Conservation (phyloP, 805 yeast species). For the Saccharomycopsis vini region DNA sequence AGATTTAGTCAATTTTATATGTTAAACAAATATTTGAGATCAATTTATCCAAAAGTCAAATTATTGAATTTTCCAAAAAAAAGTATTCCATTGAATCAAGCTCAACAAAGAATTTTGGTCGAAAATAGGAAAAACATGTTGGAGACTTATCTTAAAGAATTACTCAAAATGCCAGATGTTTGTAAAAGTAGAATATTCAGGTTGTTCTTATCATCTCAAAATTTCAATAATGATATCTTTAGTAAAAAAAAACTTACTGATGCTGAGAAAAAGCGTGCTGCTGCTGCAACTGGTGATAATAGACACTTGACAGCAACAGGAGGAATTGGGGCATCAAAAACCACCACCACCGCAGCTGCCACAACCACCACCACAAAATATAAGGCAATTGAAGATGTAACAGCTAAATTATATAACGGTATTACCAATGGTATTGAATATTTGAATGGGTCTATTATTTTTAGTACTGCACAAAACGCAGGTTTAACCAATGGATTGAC, state of each 20-base stretch:
- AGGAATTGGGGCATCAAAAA: background rate
- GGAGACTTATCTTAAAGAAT: constrained; percentile 49
- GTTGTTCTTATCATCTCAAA: constrained; percentile 67
- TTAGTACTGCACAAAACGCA: constrained; percentile 9
- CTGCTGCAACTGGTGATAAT: background rate
- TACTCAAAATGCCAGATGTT: constrained; percentile 56
- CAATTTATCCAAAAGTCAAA: constrained; percentile 41
- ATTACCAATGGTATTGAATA: constrained; percentile 22
- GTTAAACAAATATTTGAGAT: constrained; percentile 55
- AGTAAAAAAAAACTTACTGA: constrained; percentile 2
- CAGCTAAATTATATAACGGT: constrained; percentile 27
- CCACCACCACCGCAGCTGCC: background rate
- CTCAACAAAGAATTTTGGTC: constrained; percentile 53
- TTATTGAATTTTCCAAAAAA: constrained; percentile 42
- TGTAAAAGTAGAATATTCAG: constrained; percentile 69
- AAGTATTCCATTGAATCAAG: constrained; percentile 41
- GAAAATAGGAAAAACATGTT: constrained; percentile 56
- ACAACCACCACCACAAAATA: constrained; percentile 17
- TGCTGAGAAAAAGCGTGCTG: background rate
- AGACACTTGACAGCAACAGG: background rate
- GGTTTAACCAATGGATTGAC: constrained; percentile 7
- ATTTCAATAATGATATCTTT: constrained; percentile 32
- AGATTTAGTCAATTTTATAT: constrained; percentile 77
- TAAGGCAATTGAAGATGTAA: constrained; percentile 21
- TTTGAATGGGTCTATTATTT: constrained; percentile 15